Evolutionary conservation across 306 rosid genomes (phyloP).

Genomic region (Carpinus fangiana): DNA sequence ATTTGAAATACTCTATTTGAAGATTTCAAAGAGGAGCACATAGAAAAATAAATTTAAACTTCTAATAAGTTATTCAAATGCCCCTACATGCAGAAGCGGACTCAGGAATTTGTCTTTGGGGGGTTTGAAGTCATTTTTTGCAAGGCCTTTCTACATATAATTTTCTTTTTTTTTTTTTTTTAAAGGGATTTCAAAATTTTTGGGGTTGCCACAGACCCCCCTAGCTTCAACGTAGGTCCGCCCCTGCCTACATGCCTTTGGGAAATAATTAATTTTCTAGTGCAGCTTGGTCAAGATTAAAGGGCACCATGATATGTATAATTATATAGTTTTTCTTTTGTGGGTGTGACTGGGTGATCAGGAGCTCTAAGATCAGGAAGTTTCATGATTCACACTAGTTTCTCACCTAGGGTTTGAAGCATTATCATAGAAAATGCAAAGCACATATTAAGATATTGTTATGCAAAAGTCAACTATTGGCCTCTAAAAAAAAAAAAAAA

Average conservation of each 20-base stretch:
- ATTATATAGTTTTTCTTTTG: too few relatives aligned
- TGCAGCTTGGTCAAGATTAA: not conserved
- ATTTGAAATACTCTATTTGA: not conserved
- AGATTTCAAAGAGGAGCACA: not conserved
- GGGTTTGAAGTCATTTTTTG: too few relatives aligned
- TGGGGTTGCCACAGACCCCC: too few relatives aligned
- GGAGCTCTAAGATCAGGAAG: too few relatives aligned
- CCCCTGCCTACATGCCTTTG: not conserved
- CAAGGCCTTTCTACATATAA: too few relatives aligned
- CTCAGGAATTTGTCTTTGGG: too few relatives aligned
- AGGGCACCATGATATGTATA: not conserved
- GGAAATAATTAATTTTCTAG: not conserved
- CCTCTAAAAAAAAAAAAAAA: too few relatives aligned
- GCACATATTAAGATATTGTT: not conserved
- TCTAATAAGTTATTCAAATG: not conserved
- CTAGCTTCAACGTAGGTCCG: too few relatives aligned
- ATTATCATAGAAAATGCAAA: not conserved
- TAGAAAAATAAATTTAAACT: not conserved
- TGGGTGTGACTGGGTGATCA: too few relatives aligned
- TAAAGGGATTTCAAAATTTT: too few relatives aligned
- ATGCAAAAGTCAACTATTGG: not conserved
- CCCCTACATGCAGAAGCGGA: not conserved
- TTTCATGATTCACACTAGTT: too few relatives aligned
- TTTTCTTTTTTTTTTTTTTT: too few relatives aligned
- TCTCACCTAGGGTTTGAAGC: constrained; percentile 6